Percentiles rank a stretch among this genome's conserved stretches.
These are phyloP conservation scores for Lachnellula subtilissima DNA, from an alignment of 2,329 filamentous ascomycete species.

Conservation along the genomic window DNA sequence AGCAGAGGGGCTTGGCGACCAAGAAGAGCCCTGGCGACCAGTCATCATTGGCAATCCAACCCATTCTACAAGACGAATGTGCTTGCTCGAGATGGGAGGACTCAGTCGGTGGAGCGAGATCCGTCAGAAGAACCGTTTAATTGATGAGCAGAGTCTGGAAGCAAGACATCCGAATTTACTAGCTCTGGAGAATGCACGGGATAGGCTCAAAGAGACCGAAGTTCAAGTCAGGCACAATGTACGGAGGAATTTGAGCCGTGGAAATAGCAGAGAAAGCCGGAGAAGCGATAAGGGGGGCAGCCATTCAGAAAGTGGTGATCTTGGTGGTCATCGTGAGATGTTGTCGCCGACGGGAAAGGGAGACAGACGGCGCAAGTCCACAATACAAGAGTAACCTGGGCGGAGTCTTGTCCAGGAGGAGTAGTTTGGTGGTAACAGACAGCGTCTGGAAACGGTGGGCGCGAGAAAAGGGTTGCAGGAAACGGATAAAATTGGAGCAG, in stretches of 20 bases:
- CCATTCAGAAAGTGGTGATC: constrained; percentile 14
- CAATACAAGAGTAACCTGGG: constrained; percentile 4
- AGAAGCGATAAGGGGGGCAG: constrained; percentile 11
- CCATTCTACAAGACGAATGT: constrained; percentile 64
- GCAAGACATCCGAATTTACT: constrained; percentile 29
- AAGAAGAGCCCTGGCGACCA: constrained; percentile 56
- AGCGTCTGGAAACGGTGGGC: constrained; percentile 14
- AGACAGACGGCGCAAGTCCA: constrained; percentile 7
- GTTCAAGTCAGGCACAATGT: constrained; percentile 16
- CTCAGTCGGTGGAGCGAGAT: constrained; percentile 72
- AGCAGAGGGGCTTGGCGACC: constrained; percentile 25
- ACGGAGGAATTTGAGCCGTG: constrained; percentile 17
- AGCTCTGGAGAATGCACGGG: constrained; percentile 20
- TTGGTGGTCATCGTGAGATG: constrained; percentile 22
- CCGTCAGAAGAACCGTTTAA: constrained; percentile 52
- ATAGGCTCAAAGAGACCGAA: constrained; percentile 21
- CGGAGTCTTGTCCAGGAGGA: not conserved
- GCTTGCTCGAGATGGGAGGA: constrained; percentile 62
- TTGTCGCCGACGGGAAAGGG: constrained; percentile 15
- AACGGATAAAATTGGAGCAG: constrained; percentile 9
- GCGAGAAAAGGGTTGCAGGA: constrained; percentile 14
- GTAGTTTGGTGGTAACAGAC: constrained; percentile 7
- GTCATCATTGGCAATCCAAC: constrained; percentile 68
- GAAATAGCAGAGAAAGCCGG: constrained; percentile 9
- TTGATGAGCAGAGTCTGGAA: constrained; percentile 39